Base-by-base conservation (phyloP, 805 yeast species). In the Tetrapisispora iriomotensis region DNA sequence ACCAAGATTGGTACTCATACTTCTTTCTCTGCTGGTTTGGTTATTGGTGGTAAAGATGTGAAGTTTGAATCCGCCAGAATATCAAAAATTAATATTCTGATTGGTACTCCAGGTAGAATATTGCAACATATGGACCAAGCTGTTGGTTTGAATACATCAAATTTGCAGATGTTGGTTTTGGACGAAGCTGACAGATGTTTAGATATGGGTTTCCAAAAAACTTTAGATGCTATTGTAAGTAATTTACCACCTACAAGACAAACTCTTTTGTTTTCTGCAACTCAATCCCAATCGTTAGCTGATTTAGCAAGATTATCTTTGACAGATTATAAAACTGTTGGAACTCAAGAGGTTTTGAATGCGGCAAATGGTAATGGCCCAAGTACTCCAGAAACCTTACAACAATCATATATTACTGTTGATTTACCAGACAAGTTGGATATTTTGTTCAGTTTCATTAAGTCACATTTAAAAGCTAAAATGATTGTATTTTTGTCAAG, bases 131-230 rank as follows among this genome's bases (percentile, higher is more conserved):
- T 87, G 74, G 94, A 88, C 57, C 94, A 88, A 56, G 78, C 94
- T 7, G 80, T 81, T 1, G 86, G 86, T 1, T 72, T 87, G 58
- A 88, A 81, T 50, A 65, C 81, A 8, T 67, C 77, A 18, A 84
- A 83, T 54, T 62, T 87, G 44, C 90, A 87, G 60, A 73, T 81
- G 55, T 63, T 87, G 33, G 87, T 87, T 2, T 61, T 87, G 38
- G 96, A 87, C 60, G 96, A 87, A 60, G 96, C 96, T 0, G 96
- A 87, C 56, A 68, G 96, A 48, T 84, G 92, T 51, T 65, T 87
- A 50, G 96, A 87, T 61, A 84, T 88, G 94, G 96, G 96, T 7
- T 87, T 87, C 69, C 79, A 78, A 55, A 75, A 75, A 50, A 82
- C 92, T 32, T 62, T 87, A 44, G 95, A 88, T 56, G 81, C 80